Evolutionary conservation across 1,139 yeast genomes (phyloP).

Genomic region (Protomyces inouyei): DNA sequence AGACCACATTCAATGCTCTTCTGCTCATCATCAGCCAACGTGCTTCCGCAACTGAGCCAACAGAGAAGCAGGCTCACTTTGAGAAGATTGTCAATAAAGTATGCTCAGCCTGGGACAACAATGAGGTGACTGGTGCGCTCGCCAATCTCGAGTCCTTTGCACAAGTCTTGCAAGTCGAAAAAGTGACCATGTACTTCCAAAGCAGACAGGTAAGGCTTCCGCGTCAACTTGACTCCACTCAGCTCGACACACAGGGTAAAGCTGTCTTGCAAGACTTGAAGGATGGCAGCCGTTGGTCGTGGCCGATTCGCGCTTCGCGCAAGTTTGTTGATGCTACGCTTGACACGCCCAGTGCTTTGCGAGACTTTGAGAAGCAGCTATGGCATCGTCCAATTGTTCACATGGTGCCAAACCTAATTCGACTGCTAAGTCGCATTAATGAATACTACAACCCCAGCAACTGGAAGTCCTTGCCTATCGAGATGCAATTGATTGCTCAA

Average conservation of each 20-base stretch:
- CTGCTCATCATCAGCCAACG: slow-evolving; percentile 85
- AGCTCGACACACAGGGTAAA: slow-evolving; percentile 90
- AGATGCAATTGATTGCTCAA: slow-evolving; percentile 83
- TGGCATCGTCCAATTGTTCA: slow-evolving; percentile 96
- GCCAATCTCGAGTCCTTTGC: slow-evolving; percentile 92
- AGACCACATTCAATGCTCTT: slow-evolving; percentile 46
- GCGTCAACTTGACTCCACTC: slow-evolving; percentile 67
- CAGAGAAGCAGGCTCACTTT: slow-evolving; percentile 62
- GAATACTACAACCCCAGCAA: slow-evolving; percentile 90
- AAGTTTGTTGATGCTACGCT: slow-evolving; percentile 92
- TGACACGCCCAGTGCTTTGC: slow-evolving; percentile 67
- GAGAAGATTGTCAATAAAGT: slow-evolving; percentile 89
- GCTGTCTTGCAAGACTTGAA: slow-evolving; percentile 64
- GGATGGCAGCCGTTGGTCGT: slow-evolving; percentile 37
- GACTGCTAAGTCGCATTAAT: slow-evolving; percentile 80
- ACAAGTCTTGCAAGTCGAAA: slow-evolving; percentile 93
- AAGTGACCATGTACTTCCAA: slow-evolving; percentile 84
- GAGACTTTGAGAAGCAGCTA: slow-evolving; percentile 64
- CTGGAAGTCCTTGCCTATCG: slow-evolving; percentile 81
- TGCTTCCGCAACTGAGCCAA: slow-evolving; percentile 57
- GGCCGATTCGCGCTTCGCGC: slow-evolving; percentile 93
- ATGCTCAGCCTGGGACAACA: slow-evolving; percentile 85
- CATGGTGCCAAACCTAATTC: slow-evolving; percentile 82
- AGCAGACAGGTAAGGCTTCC: slow-evolving; percentile 68
- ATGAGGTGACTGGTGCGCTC: slow-evolving; percentile 81